Evolutionary conservation across 176 grass and related monocot species (phyloP).

Genomic region (Chloris gayana): DNA sequence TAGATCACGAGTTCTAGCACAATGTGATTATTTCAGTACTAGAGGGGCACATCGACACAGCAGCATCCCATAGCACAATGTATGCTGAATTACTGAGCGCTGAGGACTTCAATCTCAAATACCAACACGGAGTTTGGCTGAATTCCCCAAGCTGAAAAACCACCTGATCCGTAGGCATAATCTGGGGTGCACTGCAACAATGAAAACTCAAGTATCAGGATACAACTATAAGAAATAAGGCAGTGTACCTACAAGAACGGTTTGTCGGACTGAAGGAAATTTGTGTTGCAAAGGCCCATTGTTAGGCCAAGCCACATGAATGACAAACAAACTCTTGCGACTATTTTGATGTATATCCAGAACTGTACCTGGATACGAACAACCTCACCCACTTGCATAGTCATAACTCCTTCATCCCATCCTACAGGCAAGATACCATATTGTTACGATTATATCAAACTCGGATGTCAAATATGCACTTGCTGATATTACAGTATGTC

Average conservation of each 20-base stretch:
- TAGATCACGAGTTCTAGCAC: conserved; percentile 3
- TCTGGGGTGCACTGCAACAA: conserved; percentile 88
- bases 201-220: conserved; percentile 17
- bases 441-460: background rate
- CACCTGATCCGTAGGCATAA: conserved; percentile 80
- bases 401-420: conserved; percentile 98
- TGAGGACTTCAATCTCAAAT: conserved; percentile 92
- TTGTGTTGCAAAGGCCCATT: background rate
- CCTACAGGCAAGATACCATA: conserved; percentile 48
- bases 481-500: background rate
- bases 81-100: conserved; percentile 38
- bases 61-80: background rate
- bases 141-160: conserved; percentile 86
- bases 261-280: background rate
- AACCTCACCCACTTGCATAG: conserved; percentile 89
- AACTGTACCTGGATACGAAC: conserved; percentile 74
- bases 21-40: conserved; percentile 40
- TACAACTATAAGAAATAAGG: background rate
- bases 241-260: background rate
- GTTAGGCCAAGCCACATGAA: background rate
- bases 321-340: background rate
- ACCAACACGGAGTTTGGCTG: conserved; percentile 65
- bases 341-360: background rate
- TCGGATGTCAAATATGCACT: conserved; percentile 16
- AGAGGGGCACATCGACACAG: background rate